Base-by-base conservation (phyloP, 1,139 yeast genomes). In the Candida tetrigidarum region DNA sequence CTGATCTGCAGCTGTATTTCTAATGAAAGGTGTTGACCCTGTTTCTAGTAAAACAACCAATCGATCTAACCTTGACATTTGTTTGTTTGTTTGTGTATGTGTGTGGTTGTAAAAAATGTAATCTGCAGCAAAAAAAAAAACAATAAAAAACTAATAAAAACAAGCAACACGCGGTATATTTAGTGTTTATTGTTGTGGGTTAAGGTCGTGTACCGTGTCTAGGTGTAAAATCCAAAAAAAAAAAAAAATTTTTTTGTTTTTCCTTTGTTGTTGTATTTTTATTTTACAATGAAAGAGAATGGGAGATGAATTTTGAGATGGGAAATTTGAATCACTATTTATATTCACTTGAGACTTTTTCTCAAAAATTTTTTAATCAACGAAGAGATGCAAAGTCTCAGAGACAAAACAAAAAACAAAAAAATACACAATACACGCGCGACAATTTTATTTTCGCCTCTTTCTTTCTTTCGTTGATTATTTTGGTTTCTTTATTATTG, bases 1-100 rank as follows among this genome's bases (percentile, higher is more conserved):
- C 66, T 95, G 99, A 60, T 93, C 97, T 2, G 99, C 99, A 0
- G 99, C 99, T 10, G 97, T 90, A 59, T 89, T 90, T 54, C 99
- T 80, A 41, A 95, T 95, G 62, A 90, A 88, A 32, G 90, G 89
- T 5, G 98, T 91, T 12, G 97, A 90, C 11, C 99, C 99, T 3
- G 97, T 89, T 67, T 95, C 99, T 53, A 95, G 71, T 50, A 93
- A 72, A 19, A 84, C 80, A 50, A 86, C 93, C 61, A 86, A 81
- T 50, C 95, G 72, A 60, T 86, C 95, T 59, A 86, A 69, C 50
- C 80, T 66, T 25, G 79, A 74, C 80, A 74, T 74, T 12, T 29
- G 32, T 37, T 22, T 40, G 32, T 8, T 11, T 29, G 14, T 30
- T 10, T 32, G 19, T 15, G 29, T 28, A 5, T 14, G 27, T 42